Percentiles rank a stretch among this genome's conserved stretches.
Conservation (phyloP, 2,329 filamentous ascomycete species). For the Bimuria novae-zelandiae region DNA sequence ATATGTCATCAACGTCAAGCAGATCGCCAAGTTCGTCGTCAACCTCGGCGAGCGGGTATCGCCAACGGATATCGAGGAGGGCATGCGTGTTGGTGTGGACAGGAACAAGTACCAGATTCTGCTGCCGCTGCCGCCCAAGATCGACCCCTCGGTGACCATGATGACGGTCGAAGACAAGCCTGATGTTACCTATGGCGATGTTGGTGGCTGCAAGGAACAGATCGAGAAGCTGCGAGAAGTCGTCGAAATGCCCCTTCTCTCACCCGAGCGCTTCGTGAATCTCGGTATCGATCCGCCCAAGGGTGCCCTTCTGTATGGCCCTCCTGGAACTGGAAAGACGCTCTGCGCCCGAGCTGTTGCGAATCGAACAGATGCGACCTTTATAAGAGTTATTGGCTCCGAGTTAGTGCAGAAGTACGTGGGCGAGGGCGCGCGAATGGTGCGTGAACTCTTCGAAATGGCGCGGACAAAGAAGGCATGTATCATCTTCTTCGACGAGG, state of each 20-base stretch:
- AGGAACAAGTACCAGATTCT: slow-evolving; percentile 99
- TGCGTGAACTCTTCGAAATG: slow-evolving; percentile 98
- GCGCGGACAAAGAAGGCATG: slow-evolving; percentile 98
- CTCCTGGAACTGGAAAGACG: slow-evolving; percentile 98
- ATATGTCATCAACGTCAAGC: slow-evolving; percentile 99
- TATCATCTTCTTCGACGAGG: slow-evolving; percentile 99
- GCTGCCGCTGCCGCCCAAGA: slow-evolving; percentile 93
- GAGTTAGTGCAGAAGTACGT: slow-evolving; percentile 99
- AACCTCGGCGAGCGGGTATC: slow-evolving; percentile 96
- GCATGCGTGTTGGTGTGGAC: slow-evolving; percentile 98
- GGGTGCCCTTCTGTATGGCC: slow-evolving; percentile 93
- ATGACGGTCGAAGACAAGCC: slow-evolving; percentile 99
- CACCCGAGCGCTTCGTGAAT: slow-evolving; percentile 95
- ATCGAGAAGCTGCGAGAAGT: slow-evolving; percentile 99
- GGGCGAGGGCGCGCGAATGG: slow-evolving; percentile 97
- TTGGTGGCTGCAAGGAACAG: slow-evolving; percentile 98
- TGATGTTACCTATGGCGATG: slow-evolving; percentile 97
- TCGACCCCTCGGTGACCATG: slow-evolving; percentile 98
- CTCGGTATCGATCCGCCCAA: slow-evolving; percentile 99
- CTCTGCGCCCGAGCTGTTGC: slow-evolving; percentile 96
- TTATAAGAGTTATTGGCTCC: slow-evolving; percentile 97
- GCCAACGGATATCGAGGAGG: slow-evolving; percentile 98
- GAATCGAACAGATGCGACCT: slow-evolving; percentile 97
- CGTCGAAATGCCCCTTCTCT: slow-evolving; percentile 96
- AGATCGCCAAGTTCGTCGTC: slow-evolving; percentile 99